These are phyloP conservation scores for Paxillus ammoniavirescens DNA, from an alignment of 768 basidiomycete genomes.

Conservation along the genomic window DNA sequence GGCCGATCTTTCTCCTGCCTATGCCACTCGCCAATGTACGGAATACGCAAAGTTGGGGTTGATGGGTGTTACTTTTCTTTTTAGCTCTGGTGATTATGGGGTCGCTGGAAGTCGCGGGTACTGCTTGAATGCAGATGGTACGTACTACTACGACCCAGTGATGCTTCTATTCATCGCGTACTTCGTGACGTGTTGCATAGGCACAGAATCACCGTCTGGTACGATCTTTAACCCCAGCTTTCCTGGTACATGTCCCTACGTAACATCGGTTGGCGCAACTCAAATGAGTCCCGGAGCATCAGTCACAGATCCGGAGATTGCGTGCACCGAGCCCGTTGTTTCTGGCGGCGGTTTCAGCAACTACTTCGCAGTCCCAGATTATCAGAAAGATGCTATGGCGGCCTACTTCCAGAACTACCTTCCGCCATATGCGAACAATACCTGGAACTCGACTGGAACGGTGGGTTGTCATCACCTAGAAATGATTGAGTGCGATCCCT, in stretches of 20 bases:
- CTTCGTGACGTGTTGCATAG: background rate
- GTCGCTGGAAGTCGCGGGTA: background rate
- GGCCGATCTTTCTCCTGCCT: conserved; percentile 36
- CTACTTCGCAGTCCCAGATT: conserved; percentile 9
- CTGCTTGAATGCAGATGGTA: conserved; percentile 1
- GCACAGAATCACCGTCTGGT: conserved; percentile 5
- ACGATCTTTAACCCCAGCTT: conserved; percentile 27
- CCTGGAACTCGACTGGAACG: background rate
- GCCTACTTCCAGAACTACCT: conserved; percentile 4
- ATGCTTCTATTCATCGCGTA: no score
- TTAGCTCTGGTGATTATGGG: background rate
- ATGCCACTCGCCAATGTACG: conserved; percentile 44
- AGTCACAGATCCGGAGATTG: conserved; percentile 19
- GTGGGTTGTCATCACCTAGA: background rate
- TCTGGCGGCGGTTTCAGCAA: conserved; percentile 13
- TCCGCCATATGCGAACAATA: background rate
- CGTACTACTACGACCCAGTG: background rate
- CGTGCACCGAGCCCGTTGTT: conserved; percentile 16
- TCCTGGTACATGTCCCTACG: conserved; percentile 26
- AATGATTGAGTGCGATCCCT: conserved; percentile 2
- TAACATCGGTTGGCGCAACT: conserved; percentile 25
- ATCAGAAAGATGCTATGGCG: conserved; percentile 9
- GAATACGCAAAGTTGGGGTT: conserved; percentile 34
- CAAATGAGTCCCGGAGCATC: conserved; percentile 34
- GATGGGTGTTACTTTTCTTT: conserved; percentile 16